These are phyloP conservation scores for Plectranthus barbatus DNA, from an alignment of 257 asterid genomes.

Conservation along the genomic window DNA sequence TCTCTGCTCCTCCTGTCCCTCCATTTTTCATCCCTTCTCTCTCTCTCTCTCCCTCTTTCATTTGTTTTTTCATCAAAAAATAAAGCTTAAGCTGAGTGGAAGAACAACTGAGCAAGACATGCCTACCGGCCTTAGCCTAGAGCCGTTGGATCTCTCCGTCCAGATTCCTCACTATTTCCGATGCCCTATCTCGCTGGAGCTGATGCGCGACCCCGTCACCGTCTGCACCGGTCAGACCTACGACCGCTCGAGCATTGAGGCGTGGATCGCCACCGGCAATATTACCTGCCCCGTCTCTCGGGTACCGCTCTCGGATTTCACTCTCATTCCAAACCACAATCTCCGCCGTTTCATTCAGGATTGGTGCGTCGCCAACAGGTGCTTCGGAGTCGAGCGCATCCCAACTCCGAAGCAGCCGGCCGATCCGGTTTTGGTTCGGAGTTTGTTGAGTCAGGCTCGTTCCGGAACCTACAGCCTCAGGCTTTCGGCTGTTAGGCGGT, in stretches of 20 bases:
- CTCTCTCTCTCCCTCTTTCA: too few species aligned
- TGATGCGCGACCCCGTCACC: conserved; percentile 92
- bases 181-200: conserved; percentile 90
- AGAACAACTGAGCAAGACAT: conserved; percentile 20
- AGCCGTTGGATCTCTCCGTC: conserved; percentile 60
- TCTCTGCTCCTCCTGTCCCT: conserved; percentile 14
- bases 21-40: conserved; percentile 3
- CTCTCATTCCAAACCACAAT: conserved; percentile 87
- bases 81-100: background rate
- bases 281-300: conserved; percentile 93
- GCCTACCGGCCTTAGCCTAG: conserved; percentile 44
- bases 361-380: conserved; percentile 89
- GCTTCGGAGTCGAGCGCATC: conserved; percentile 76
- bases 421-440: conserved; percentile 69
- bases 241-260: conserved; percentile 85
- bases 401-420: conserved; percentile 99
- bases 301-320: conserved; percentile 59
- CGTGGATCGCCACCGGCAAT: conserved; percentile 96
- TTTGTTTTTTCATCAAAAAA: background rate
- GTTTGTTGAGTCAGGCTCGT: conserved; percentile 45
- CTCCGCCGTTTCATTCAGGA: conserved; percentile 91
- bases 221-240: conserved; percentile 92
- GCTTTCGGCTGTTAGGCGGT: conserved; percentile 51
- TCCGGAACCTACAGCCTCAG: conserved; percentile 31
- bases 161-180: conserved; percentile 93